Conservation (phyloP, 2,329 filamentous ascomycete genomes). For the Claviceps spartinae region DNA sequence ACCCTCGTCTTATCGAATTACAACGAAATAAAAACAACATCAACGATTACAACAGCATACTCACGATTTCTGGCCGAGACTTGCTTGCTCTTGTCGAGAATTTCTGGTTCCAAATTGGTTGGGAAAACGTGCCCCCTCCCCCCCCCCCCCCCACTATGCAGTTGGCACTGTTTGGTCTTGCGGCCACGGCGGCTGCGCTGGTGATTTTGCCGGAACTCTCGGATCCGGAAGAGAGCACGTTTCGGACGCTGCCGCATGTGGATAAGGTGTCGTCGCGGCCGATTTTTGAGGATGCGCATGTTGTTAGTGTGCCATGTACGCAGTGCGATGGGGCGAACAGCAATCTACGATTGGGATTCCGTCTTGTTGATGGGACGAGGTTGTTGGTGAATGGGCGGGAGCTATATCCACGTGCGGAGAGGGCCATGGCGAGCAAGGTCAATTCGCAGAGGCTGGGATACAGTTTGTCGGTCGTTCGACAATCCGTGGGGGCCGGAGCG, state of each 20-base stretch:
- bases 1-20: no score
- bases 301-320: slow-evolving; percentile 37
- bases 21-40: no score
- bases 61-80: no score
- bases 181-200: slow-evolving; percentile 29
- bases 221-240: slow-evolving; percentile 26
- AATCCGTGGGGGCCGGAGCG: slow-evolving; percentile 35
- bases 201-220: slow-evolving; percentile 39
- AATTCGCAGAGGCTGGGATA: slow-evolving; percentile 34
- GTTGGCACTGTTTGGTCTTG: slow-evolving; percentile 19
- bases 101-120: no score
- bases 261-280: slow-evolving; percentile 24
- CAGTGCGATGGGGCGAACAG: slow-evolving; percentile 35
- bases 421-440: slow-evolving; percentile 18
- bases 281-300: slow-evolving; percentile 19
- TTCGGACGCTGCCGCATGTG: slow-evolving; percentile 26
- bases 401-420: slow-evolving; percentile 41
- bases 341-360: slow-evolving; percentile 41
- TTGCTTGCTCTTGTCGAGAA: no score
- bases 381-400: slow-evolving; percentile 47
- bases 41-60: no score
- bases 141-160: slow-evolving; percentile 14
- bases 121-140: not conserved
- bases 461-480: slow-evolving; percentile 28
- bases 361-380: slow-evolving; percentile 32